Evolutionary conservation across 2,329 filamentous ascomycete species (phyloP).

Genomic region (Anthostomella pinea): DNA sequence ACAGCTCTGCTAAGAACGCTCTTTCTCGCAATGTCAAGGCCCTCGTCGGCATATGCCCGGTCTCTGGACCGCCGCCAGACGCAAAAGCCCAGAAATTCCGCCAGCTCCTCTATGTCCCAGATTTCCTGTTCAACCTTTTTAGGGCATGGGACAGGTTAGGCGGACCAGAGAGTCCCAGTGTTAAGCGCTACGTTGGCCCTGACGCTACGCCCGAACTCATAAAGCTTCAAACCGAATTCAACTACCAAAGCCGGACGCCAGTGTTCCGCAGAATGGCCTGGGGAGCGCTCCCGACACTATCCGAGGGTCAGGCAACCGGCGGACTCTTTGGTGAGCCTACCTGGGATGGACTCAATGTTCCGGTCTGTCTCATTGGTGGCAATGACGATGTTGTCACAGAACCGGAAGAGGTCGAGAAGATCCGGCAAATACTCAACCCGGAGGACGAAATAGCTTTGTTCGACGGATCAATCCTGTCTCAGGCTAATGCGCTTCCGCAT

Average conservation of each 20-base stretch:
- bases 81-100: slow-evolving; percentile 49
- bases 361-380: slow-evolving; percentile 76
- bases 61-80: slow-evolving; percentile 59
- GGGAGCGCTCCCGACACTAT: slow-evolving; percentile 64
- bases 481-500: no score
- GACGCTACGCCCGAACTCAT: slow-evolving; percentile 64
- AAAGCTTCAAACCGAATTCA: slow-evolving; percentile 69
- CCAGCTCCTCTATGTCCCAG: slow-evolving; percentile 66
- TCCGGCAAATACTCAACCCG: slow-evolving; percentile 44
- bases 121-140: slow-evolving; percentile 71
- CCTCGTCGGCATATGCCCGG: slow-evolving; percentile 78
- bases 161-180: slow-evolving; percentile 73
- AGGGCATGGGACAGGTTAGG: slow-evolving; percentile 76
- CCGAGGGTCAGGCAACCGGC: slow-evolving; percentile 49
- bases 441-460: slow-evolving; percentile 2
- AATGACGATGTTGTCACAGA: slow-evolving; percentile 74
- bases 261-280: slow-evolving; percentile 81
- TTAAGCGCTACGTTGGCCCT: slow-evolving; percentile 71
- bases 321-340: slow-evolving; percentile 67
- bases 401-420: slow-evolving; percentile 66
- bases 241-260: slow-evolving; percentile 76
- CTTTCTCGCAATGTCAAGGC: slow-evolving; percentile 69
- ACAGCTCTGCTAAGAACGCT: slow-evolving; percentile 35
- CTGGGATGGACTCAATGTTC: slow-evolving; percentile 71
- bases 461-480: neutral